A percentile compares a stretch with the other conserved stretches of the same genome.
phyloP scores from a whole-genome alignment of 2,329 filamentous ascomycete genomes.

The Grosmannia huntii region DNA sequence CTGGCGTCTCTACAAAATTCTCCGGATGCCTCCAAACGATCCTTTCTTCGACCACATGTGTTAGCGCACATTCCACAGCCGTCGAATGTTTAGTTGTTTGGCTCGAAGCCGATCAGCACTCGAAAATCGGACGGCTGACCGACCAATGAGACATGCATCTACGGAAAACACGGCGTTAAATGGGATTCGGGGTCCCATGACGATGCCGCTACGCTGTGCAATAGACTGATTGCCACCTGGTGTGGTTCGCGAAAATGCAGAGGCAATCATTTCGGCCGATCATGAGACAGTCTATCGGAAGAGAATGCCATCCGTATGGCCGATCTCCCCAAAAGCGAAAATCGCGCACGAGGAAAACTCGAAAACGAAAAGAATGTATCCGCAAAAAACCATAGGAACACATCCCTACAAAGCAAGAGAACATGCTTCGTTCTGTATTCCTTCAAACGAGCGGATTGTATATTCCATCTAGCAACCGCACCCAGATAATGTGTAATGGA shows the following conservation, averaged over 20 bases:
- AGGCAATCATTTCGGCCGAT: background rate
- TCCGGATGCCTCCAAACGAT: background rate
- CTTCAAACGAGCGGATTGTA: slow-evolving; percentile 16
- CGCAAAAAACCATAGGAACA: slow-evolving; percentile 16
- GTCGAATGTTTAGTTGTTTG: background rate
- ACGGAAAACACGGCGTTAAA: background rate
- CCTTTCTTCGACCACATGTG: background rate
- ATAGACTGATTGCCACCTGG: too few relatives aligned
- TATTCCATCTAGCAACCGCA: slow-evolving; percentile 14
- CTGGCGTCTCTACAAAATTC: background rate
- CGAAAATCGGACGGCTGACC: background rate
- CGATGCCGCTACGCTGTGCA: too few relatives aligned
- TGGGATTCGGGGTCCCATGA: background rate
- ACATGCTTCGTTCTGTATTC: slow-evolving; percentile 10
- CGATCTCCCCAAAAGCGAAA: background rate
- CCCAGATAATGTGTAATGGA: background rate
- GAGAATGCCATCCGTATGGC: background rate
- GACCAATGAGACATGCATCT: background rate
- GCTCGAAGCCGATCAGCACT: background rate
- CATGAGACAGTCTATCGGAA: background rate
- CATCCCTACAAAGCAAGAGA: slow-evolving; percentile 8
- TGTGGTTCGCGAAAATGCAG: too few relatives aligned
- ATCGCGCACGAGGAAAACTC: background rate
- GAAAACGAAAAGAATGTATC: slow-evolving; percentile 7
- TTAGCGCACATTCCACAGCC: background rate